Evolutionary conservation across 2,329 filamentous ascomycete genomes (phyloP).

Genomic region (Fusarium sp.): DNA sequence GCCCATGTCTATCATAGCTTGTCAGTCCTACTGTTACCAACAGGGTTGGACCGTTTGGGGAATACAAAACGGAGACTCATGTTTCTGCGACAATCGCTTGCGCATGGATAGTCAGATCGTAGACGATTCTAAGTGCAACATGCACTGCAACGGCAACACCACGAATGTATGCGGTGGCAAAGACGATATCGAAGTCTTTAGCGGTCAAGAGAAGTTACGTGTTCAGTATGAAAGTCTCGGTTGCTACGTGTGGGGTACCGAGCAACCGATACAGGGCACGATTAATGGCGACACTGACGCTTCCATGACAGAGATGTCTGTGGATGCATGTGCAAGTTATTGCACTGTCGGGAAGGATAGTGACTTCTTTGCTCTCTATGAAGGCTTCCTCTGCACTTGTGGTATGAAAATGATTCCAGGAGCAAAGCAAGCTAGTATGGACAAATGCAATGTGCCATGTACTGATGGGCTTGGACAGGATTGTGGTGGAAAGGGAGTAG

Average conservation of each 20-base stretch:
- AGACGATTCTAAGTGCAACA: constrained; percentile 1
- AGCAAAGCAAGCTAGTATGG: neutral
- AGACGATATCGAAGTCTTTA: neutral
- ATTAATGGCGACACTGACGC: neutral
- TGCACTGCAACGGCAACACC: constrained; percentile 1
- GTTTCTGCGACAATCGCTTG: neutral
- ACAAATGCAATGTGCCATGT: neutral
- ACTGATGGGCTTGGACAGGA: neutral
- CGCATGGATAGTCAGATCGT: constrained; percentile 4
- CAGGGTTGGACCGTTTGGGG: neutral
- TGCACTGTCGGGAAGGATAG: neutral
- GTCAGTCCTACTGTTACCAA: neutral
- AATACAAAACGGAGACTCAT: constrained; percentile 5
- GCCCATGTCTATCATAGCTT: neutral
- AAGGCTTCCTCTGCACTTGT: neutral
- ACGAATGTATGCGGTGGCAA: neutral
- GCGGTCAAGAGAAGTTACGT: neutral
- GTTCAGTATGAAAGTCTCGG: neutral
- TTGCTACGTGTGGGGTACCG: neutral
- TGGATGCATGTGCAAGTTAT: neutral
- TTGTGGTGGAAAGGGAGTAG: neutral
- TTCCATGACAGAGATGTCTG: neutral
- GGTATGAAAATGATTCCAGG: neutral
- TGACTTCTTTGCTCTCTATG: neutral
- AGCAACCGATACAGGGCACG: neutral